Conservation (phyloP, 257 asterid species). For the Plectranthus barbatus region DNA sequence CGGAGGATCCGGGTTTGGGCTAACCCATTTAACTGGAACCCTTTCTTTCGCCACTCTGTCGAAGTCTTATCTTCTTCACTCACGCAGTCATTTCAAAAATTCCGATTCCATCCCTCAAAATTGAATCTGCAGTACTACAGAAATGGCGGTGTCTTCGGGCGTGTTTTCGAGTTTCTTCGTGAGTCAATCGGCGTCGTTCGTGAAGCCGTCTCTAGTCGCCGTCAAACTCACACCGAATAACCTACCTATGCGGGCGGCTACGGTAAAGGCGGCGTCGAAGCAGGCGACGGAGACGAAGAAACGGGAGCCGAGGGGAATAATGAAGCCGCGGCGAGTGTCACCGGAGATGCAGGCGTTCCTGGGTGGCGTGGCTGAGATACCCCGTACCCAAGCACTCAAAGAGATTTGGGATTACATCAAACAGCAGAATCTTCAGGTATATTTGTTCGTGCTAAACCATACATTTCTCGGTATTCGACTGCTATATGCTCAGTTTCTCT, state of each 20-base stretch:
- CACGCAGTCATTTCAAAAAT: conserved; percentile 1
- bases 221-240: conserved; percentile 17
- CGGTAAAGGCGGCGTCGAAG: conserved; percentile 50
- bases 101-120: not conserved
- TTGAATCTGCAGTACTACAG: not conserved
- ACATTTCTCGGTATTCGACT: not conserved
- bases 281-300: conserved; percentile 56
- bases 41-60: conserved; percentile 12
- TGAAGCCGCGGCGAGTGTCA: conserved; percentile 77
- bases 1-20: conserved; percentile 12
- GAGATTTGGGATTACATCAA: conserved; percentile 83
- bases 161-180: conserved; percentile 26
- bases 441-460: not conserved
- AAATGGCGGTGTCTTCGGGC: conserved; percentile 55
- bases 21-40: not conserved
- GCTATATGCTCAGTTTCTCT: not conserved
- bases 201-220: conserved; percentile 17
- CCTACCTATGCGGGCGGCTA: conserved; percentile 19
- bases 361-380: conserved; percentile 71
- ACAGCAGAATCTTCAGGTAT: conserved; percentile 68
- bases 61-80: conserved; percentile 27
- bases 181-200: conserved; percentile 30
- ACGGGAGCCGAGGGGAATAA: conserved; percentile 74
- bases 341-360: conserved; percentile 82
- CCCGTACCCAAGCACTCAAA: conserved; percentile 76